Conservation (phyloP, 306 rosid genomes). For the Quercus variabilis region DNA sequence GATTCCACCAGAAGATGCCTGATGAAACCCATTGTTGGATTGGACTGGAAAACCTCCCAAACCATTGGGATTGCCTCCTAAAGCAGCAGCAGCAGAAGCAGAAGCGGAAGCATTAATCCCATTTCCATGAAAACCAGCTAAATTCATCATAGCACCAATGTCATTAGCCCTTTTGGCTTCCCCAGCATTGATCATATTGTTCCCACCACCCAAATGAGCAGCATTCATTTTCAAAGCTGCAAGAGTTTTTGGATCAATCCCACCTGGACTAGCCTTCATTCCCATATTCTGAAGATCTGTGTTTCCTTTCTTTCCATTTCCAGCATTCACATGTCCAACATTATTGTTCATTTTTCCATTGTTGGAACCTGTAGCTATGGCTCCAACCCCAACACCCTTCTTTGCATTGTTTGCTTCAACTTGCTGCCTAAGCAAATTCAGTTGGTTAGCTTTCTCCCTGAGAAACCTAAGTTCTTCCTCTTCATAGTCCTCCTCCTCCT, state of each 20-base stretch:
- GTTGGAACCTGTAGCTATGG: constrained; percentile 31
- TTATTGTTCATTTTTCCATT: constrained; percentile 40
- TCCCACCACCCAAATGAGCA: constrained; percentile 45
- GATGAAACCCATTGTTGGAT: constrained; percentile 30
- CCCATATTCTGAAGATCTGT: constrained; percentile 38
- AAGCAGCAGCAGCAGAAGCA: constrained; percentile 44
- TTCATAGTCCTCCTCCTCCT: constrained; percentile 44
- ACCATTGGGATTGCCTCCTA: constrained; percentile 43
- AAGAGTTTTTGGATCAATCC: constrained; percentile 57
- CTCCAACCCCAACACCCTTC: constrained; percentile 29
- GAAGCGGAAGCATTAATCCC: constrained; percentile 15
- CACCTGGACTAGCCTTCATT: constrained; percentile 32
- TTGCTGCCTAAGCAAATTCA: constrained; percentile 56
- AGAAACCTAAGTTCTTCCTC: constrained; percentile 44
- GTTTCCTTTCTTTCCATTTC: constrained; percentile 53
- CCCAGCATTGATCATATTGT: constrained; percentile 31
- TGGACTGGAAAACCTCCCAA: constrained; percentile 50
- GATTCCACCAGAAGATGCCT: constrained; percentile 29
- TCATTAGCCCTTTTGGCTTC: constrained; percentile 56
- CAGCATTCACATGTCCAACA: constrained; percentile 28
- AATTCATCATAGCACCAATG: constrained; percentile 63
- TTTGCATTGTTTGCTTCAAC: constrained; percentile 44
- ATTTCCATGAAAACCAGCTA: constrained; percentile 73
- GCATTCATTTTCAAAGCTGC: constrained; percentile 63
- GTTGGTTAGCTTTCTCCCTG: constrained; percentile 50